Percentiles rank a stretch among this genome's conserved stretches.
Evolutionary conservation across 768 basidiomycete genomes (phyloP).

Genomic region (Cystoderma amianthinum): DNA sequence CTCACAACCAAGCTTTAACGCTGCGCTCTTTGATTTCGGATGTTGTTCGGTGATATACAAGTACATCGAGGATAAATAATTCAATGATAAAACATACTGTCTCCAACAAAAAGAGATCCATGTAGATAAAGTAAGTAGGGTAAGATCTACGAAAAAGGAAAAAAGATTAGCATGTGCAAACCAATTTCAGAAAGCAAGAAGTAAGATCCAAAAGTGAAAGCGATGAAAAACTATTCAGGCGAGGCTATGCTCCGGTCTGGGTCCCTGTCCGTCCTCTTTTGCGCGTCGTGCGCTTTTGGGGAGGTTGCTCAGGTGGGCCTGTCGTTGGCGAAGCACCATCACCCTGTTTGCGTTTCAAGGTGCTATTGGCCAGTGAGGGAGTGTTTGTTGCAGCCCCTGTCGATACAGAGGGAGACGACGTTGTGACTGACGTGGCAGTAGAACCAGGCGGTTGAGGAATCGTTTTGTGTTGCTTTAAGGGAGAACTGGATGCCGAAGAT

Average conservation of each 20-base stretch:
- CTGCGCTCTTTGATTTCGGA: too few species aligned
- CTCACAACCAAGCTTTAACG: too few species aligned
- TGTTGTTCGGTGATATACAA: conserved; percentile 9
- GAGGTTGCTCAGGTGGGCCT: conserved; percentile 34
- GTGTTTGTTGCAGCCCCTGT: conserved; percentile 39
- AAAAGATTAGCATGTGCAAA: conserved; percentile 7
- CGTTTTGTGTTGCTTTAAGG: conserved; percentile 59
- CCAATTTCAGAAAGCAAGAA: conserved; percentile 8
- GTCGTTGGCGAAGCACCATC: conserved; percentile 46
- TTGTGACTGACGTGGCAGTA: conserved; percentile 13
- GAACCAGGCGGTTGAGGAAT: conserved; percentile 27
- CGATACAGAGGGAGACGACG: conserved; percentile 19
- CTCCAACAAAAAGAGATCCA: conserved; percentile 22
- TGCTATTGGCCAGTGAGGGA: conserved; percentile 38
- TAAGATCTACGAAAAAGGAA: conserved; percentile 26
- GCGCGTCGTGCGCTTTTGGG: conserved; percentile 35
- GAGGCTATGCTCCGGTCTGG: not conserved
- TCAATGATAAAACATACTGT: conserved; percentile 17
- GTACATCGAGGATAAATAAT: conserved; percentile 19
- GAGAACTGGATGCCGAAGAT: conserved; percentile 45
- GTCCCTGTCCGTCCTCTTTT: conserved; percentile 44
- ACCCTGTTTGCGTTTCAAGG: conserved; percentile 50
- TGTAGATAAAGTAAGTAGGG: conserved; percentile 20
- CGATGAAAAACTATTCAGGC: not conserved
- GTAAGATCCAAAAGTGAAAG: conserved; percentile 10